A percentile compares a stretch with the other conserved stretches of the same genome.
phyloP scores from a whole-genome alignment of 257 asterid genomes.

The Solanum sitiens region DNA sequence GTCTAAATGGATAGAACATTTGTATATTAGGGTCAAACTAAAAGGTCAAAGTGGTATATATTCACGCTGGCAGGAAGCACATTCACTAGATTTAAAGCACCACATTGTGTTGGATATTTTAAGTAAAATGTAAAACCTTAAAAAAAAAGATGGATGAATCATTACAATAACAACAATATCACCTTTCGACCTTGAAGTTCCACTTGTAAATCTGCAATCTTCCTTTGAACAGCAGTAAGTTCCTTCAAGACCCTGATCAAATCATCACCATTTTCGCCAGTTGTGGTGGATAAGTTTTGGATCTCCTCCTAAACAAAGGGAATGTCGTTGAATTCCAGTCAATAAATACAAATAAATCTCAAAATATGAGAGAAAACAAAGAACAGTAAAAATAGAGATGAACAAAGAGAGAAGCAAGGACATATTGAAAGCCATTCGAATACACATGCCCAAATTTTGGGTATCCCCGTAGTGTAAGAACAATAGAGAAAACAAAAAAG shows the following conservation, averaged over 20 bases:
- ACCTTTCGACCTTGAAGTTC: constrained; percentile 99
- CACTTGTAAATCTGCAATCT: constrained; percentile 93
- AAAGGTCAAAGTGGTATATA: background rate
- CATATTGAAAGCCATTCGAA: background rate
- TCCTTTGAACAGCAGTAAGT: constrained; percentile 80
- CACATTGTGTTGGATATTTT: background rate
- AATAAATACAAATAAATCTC: background rate
- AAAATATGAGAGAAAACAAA: background rate
- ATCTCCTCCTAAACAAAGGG: constrained; percentile 56
- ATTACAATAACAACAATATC: background rate
- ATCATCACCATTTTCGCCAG: constrained; percentile 73
- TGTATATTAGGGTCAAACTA: background rate
- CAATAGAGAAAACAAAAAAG: background rate
- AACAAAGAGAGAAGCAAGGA: background rate
- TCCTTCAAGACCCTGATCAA: constrained; percentile 86
- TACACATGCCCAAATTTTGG: background rate
- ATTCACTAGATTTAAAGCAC: background rate
- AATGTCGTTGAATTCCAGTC: constrained; percentile 1
- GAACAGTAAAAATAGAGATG: background rate
- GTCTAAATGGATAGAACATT: background rate
- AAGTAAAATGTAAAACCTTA: background rate
- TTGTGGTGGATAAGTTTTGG: constrained; percentile 36
- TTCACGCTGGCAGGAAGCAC: background rate
- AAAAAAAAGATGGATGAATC: background rate
- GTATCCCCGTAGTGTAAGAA: background rate